Base-by-base conservation (phyloP, 768 basidiomycete genomes). In the Pisolithus marmoratus region DNA sequence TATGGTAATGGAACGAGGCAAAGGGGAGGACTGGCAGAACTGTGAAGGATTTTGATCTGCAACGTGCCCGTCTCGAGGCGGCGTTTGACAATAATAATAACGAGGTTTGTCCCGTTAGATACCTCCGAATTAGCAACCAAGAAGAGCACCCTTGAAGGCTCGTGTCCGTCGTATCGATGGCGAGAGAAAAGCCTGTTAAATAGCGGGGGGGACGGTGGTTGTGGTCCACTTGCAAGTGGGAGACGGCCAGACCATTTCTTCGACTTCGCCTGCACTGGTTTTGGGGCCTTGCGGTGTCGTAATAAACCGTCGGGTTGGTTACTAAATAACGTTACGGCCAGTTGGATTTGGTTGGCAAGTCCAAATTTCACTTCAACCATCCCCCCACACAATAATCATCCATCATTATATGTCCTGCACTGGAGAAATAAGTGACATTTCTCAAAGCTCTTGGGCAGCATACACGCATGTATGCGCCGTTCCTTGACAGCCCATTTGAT, bases 61-160 rank as follows among this genome's bases (percentile, higher is more conserved):
- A 85, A 85, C 84, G 84, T 87, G 84, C 80, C 83, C 78, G 72
- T 72, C 70, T 75, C 67, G 71, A 72, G 72, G 72, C 76, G 72
- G 71, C 70, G 73, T 73, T 73, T 76, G 71, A 69, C 70, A 73
- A 74, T 70, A 66, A 66, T 64, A 68, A 70, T 64, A 51, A 56
- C 55, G 54, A 49, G 42, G 53, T 55, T 52, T 46, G n/a, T n/a
- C 53, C 47, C 52, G 61, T 48, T 60, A 50, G 45, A 44, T 54
- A 49, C 20, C 22, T 53, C 53, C 48, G 54, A 60, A 64, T 52
- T 49, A 54, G 54, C 54, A 60, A 54, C 60, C 51, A 56, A 50
- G 34, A 52, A 54, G 50, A 56, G 57, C 59, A 58, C 55, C 56
- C 41, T 62, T 50, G 49, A 56, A 49, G 50, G 44, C 50, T 50